Evolutionary conservation across 768 basidiomycete species (phyloP), one percentile per base, ranked within the genome.

Genomic region (Xerocomellus amylosporus): DNA sequence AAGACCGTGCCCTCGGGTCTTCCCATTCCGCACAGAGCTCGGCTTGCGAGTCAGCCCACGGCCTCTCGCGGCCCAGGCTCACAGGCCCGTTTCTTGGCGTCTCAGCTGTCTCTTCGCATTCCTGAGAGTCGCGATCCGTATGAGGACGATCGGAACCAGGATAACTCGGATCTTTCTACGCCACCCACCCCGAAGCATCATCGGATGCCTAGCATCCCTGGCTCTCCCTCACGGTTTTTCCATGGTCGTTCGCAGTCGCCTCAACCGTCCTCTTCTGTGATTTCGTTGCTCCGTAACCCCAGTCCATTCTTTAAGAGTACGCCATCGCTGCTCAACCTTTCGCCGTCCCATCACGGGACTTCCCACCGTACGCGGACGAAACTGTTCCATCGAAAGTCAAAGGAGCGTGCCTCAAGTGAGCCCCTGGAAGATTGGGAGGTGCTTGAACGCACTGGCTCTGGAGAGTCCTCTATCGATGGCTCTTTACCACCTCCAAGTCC

Each of bases 271-370:
- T 63, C 71, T n/a, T 71, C 69, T 0, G 69, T 71, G 20, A 69
- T 71, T 41, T 71, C 70, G 41, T 50, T 71, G 33, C 58, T 71
- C 22, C 71, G 70, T 14, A 72, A 72, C 30, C 71, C 69, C 30
- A 72, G 59, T 47, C 71, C 70, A 8, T 69, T 71, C 45, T 71
- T 71, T 26, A 71, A 71, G 67, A 71, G 71, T 24, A 67, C 70
- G 9, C 65, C 70, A 3, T 71, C 70, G 45, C 42, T 70, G 1
- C 58, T 67, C 26, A 71, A 67, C 34, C 24, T 66, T n/a, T 69
- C 70, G 1, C 67, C 69, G 4, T 69, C 71, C 22, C 62, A 67
- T 8, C 68, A 72, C 34, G 69, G 71, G 45, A 65, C 58, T 36
- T 51, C 68, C 15, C 55, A 60, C 10, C 65, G 71, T 49, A 51